These are phyloP conservation scores for Chrysoporthe austroafricana DNA, from an alignment of 2,329 filamentous ascomycete species.

Conservation along the genomic window DNA sequence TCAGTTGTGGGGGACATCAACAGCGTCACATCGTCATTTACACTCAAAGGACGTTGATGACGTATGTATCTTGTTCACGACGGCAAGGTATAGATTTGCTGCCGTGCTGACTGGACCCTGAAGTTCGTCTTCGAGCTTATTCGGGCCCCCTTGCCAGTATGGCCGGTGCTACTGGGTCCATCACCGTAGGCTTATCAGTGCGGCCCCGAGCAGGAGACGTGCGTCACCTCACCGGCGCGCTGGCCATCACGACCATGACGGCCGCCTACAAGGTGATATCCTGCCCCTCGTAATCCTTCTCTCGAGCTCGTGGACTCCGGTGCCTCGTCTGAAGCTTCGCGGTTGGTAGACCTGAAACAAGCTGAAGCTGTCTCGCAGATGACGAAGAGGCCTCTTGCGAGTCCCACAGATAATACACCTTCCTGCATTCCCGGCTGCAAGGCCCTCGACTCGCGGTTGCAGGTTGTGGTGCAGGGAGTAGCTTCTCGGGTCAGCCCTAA, in stretches of 20 bases:
- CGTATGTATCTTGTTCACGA: conserved; percentile 13
- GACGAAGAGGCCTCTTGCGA: conserved; percentile 25
- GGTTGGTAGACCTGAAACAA: conserved; percentile 13
- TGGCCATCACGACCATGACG: neutral
- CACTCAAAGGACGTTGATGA: conserved; percentile 15
- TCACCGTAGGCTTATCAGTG: conserved; percentile 10
- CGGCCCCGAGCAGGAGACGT: conserved; percentile 15
- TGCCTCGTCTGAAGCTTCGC: neutral
- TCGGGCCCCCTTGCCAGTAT: neutral
- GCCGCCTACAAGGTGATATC: neutral
- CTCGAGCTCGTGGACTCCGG: neutral
- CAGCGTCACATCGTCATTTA: conserved; percentile 7
- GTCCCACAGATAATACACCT: conserved; percentile 18
- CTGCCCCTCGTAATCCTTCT: neutral
- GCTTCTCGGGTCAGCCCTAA: conserved; percentile 23
- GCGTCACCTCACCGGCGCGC: conserved; percentile 12
- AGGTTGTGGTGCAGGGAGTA: conserved; percentile 14
- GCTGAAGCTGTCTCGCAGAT: conserved; percentile 8
- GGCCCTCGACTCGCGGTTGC: conserved; percentile 5
- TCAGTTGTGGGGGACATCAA: neutral
- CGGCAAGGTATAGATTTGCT: neutral
- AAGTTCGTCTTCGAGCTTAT: neutral
- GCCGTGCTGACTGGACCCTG: neutral
- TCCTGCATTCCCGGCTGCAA: conserved; percentile 8
- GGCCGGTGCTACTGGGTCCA: neutral